Base-by-base conservation (phyloP, 257 asterid species). In the Paraleonurus japonicus region DNA sequence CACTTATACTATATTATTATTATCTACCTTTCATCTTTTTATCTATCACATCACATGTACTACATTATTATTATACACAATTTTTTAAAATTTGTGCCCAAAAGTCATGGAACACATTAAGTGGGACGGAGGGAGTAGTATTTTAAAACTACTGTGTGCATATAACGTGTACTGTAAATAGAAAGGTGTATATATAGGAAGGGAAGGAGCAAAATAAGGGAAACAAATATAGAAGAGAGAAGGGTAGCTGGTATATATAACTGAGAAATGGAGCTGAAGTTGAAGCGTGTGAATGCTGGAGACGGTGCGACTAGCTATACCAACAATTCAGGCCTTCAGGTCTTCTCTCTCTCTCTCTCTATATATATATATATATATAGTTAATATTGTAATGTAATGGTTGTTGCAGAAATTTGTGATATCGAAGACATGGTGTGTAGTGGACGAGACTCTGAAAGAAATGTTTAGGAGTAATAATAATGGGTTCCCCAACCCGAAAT, bases 251-350 rank as follows among this genome's bases (percentile, higher is more conserved):
- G 15, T 3, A 43, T 9, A 10, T 11, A 37, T 3, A 13, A n/a
- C 10, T n/a, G 10, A 16, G 22, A 1, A 47, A n/a, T 47, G 54
- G 16, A 1, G 54, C 9, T 47, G 10, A 16, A 15, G 51, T 43
- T 47, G 54, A 1, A 47, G 54, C 69, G 28, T 13, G 79, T 79
- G 84, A 80, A 72, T 39, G 58, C 47, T 16, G 82, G 82, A 24
- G 67, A 71, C 61, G 83, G 75, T 67, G 67, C 64, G 55, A 68
- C 63, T 61, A 79, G 87, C 58, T 82, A 82, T 19, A 74, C 84
- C 41, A 71, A 76, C 22, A 82, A 82, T 15, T 82, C 86, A 20
- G 30, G 17, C 45, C 61, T 54, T 39, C 82, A 76, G 70, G 87
- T 48, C 39, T 43, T 17, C 78, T 53, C 28, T 23, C 64, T 28